A percentile compares a stretch with the other conserved stretches of the same genome.
Evolutionary conservation across 768 basidiomycete genomes (phyloP).

Genomic region (Sarcomyxa edulis): DNA sequence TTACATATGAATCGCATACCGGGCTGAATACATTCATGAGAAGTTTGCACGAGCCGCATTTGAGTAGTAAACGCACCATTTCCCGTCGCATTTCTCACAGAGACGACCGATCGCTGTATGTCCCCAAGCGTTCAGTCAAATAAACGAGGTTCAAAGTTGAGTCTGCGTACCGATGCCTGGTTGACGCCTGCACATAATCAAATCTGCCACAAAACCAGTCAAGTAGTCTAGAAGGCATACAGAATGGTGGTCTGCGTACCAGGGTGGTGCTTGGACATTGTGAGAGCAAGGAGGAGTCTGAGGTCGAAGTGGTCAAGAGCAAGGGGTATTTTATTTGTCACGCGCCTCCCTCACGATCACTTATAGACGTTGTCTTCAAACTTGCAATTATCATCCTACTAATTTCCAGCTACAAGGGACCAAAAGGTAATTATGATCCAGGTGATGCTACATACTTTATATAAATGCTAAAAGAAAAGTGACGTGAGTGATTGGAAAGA

Average conservation of each 20-base stretch:
- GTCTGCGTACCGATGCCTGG: constrained; percentile 78
- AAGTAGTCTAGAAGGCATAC: constrained; percentile 1
- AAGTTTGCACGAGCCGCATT: constrained; percentile 1
- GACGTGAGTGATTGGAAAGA: too few relatives aligned
- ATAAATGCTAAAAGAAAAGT: too few relatives aligned
- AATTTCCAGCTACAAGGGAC: too few relatives aligned
- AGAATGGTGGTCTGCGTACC: constrained; percentile 32
- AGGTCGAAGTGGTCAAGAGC: too few relatives aligned
- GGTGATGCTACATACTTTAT: too few relatives aligned
- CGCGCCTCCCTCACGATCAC: too few relatives aligned
- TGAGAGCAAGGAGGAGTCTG: too few relatives aligned
- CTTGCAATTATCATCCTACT: too few relatives aligned
- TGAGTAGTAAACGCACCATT: constrained; percentile 64
- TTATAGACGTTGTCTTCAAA: too few relatives aligned
- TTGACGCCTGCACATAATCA: constrained; percentile 98
- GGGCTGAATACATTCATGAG: constrained; percentile 48
- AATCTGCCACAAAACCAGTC: constrained; percentile 46
- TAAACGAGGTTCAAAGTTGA: too few relatives aligned
- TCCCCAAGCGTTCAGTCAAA: constrained; percentile 1
- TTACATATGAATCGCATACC: constrained; percentile 98
- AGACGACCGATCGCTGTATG: constrained; percentile 94
- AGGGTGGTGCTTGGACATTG: constrained; percentile 90
- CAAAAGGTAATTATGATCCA: too few relatives aligned
- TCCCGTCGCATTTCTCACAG: constrained; percentile 99
- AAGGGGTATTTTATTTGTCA: too few relatives aligned